Percentiles rank a stretch among this genome's conserved stretches.
Evolutionary conservation across 768 basidiomycete species (phyloP).

Genomic region (Leucocoprinus leucothites): DNA sequence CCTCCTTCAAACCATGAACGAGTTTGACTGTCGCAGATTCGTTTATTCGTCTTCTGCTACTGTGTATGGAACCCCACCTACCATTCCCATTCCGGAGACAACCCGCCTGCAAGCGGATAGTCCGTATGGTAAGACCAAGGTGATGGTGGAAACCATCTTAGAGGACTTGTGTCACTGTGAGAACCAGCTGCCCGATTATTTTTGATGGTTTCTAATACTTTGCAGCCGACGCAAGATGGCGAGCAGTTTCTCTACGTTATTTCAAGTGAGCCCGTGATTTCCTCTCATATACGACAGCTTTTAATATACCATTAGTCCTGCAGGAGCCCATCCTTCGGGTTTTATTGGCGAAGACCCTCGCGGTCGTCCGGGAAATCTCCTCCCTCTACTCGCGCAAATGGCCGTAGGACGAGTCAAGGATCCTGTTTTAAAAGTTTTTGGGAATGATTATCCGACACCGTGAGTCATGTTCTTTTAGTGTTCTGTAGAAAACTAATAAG

Average conservation of each 20-base stretch:
- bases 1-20: slow-evolving; percentile 83
- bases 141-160: slow-evolving; percentile 88
- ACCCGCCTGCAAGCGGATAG: slow-evolving; percentile 86
- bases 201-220: slow-evolving; percentile 3
- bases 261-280: slow-evolving; percentile 73
- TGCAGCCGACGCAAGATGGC: slow-evolving; percentile 72
- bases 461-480: slow-evolving; percentile 30
- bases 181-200: slow-evolving; percentile 20
- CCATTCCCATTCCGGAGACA: slow-evolving; percentile 91
- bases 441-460: slow-evolving; percentile 96
- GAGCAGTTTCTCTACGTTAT: slow-evolving; percentile 86
- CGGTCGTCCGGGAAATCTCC: slow-evolving; percentile 90
- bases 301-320: slow-evolving; percentile 56
- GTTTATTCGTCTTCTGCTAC: slow-evolving; percentile 99
- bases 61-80: slow-evolving; percentile 92
- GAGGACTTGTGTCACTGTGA: slow-evolving; percentile 81
- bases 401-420: slow-evolving; percentile 85
- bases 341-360: slow-evolving; percentile 94
- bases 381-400: slow-evolving; percentile 93
- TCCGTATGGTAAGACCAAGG: slow-evolving; percentile 95
- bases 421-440: slow-evolving; percentile 77
- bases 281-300: background rate
- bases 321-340: slow-evolving; percentile 97
- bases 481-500: background rate
- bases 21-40: slow-evolving; percentile 78